Evolutionary conservation across 768 basidiomycete species (phyloP), one percentile per base, ranked within the genome.

Genomic region (Phylloporus arenicola): DNA sequence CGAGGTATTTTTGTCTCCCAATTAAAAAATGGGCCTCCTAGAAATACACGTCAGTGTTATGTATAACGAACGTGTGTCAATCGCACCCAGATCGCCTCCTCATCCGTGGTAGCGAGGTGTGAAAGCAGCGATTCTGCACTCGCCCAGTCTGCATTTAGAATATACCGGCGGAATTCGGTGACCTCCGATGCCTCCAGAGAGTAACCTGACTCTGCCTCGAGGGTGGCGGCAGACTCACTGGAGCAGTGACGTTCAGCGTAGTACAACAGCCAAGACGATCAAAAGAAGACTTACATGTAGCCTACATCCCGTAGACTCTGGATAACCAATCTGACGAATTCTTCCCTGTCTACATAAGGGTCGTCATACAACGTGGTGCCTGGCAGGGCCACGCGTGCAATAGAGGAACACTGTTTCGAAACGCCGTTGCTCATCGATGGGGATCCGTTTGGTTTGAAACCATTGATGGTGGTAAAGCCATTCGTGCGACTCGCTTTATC

Each of bases 131-230:
- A 74, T 63, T 91, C 85, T 14, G 92, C 91, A 58, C 84, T 81
- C 9, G 75, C 65, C 93, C 93, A 97, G 49, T 80, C 71, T 5
- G 86, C 93, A 31, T 84, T 81, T 37, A 92, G 72, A 50, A 97
- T 82, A 62, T 85, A 82, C 45, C 81, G 77, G 56, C 90, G 78
- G 64, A 97, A 94, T 51, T 86, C 80, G 3, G 84, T 74, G 6
- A 94, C 91, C 53, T 86, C 77, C 14, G 80, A 70, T 19, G 82
- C 75, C 64, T 96, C 92, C 72, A 94, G 79, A 34, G 81, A 73
- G 69, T 90, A 95, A 6, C 93, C 94, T 8, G 93, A 96, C 70
- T 97, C 93, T 5, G 85, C 87, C 70, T 96, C 92, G 47, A 97
- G 77, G 2, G 86, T 87, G 16, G 84, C 80, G 22, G 93, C 93